These are phyloP conservation scores for Cadophora malorum DNA, from an alignment of 2,329 filamentous ascomycete species.

Conservation along the genomic window DNA sequence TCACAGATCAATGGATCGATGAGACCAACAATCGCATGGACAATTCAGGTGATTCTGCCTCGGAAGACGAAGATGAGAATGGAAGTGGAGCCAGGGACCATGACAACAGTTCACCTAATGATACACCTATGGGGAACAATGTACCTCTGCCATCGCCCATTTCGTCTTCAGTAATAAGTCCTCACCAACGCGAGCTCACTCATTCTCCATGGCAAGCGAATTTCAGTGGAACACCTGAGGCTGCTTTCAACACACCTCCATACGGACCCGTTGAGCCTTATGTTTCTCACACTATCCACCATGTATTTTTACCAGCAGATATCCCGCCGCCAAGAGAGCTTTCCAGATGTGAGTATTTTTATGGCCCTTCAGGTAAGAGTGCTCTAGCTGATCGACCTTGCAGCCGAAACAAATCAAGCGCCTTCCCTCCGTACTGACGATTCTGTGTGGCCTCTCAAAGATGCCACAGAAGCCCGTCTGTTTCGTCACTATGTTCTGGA, in stretches of 20 bases:
- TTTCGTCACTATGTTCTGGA: constrained; percentile 37
- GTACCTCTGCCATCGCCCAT: constrained; percentile 2
- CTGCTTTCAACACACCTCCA: background rate
- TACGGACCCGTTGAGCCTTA: background rate
- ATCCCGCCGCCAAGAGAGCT: background rate
- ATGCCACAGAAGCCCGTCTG: constrained; percentile 33
- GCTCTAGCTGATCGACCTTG: background rate
- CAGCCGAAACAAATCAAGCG: background rate
- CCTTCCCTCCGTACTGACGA: constrained; percentile 30
- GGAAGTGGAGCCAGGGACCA: background rate
- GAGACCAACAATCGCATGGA: background rate
- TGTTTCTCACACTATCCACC: constrained; percentile 4
- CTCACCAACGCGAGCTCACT: background rate
- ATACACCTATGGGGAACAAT: background rate
- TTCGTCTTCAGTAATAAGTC: background rate
- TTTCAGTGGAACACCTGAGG: background rate
- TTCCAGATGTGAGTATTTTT: background rate
- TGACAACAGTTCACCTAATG: background rate
- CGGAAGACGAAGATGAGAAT: constrained; percentile 15
- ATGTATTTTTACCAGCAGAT: constrained; percentile 5
- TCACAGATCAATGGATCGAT: background rate
- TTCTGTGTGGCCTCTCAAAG: constrained; percentile 34
- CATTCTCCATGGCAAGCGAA: background rate
- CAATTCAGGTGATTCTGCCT: constrained; percentile 8
- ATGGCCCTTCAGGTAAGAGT: no score